A percentile compares a stretch with the other conserved stretches of the same genome.
Conservation (phyloP, 106 monocot genomes). For the Phalaenopsis aphrodite region DNA sequence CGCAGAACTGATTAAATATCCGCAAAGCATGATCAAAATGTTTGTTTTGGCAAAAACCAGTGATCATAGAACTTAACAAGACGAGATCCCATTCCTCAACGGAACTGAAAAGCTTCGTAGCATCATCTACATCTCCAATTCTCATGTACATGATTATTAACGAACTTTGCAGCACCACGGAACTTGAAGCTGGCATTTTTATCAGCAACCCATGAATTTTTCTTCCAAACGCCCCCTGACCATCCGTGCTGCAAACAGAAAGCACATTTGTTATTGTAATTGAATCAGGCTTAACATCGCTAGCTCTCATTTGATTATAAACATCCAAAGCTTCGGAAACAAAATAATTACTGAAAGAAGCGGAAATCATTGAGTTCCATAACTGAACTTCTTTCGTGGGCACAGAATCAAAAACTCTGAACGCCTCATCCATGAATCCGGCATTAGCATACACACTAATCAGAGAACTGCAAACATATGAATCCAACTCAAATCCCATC, state of each 20-base stretch:
- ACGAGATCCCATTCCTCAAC: slow-evolving; percentile 18
- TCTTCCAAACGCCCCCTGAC: slow-evolving; percentile 16
- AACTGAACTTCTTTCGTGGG: slow-evolving; percentile 14
- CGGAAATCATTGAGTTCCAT: slow-evolving; percentile 45
- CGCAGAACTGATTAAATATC: slow-evolving; percentile 19
- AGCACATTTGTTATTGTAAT: slow-evolving; percentile 28
- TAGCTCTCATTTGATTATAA: slow-evolving; percentile 19
- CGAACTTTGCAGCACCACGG: slow-evolving; percentile 18
- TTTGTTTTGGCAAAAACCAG: slow-evolving; percentile 28
- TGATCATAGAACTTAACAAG: slow-evolving; percentile 43
- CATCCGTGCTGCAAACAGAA: slow-evolving; percentile 23
- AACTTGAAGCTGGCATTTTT: slow-evolving; percentile 19
- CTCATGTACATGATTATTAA: slow-evolving; percentile 47
- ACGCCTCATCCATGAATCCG: slow-evolving; percentile 12
- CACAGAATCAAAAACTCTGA: slow-evolving; percentile 12
- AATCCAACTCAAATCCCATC: slow-evolving; percentile 23
- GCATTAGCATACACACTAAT: slow-evolving; percentile 22
- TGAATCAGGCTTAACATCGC: slow-evolving; percentile 16
- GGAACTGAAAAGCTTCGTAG: slow-evolving; percentile 21
- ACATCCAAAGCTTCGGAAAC: slow-evolving; percentile 15
- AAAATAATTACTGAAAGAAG: slow-evolving; percentile 9
- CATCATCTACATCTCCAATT: slow-evolving; percentile 16
- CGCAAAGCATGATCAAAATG: slow-evolving; percentile 11
- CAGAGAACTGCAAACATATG: slow-evolving; percentile 26
- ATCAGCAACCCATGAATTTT: slow-evolving; percentile 33